Evolutionary conservation across 2,329 filamentous ascomycete species (phyloP).

Genomic region (Fusarium anthophilum): DNA sequence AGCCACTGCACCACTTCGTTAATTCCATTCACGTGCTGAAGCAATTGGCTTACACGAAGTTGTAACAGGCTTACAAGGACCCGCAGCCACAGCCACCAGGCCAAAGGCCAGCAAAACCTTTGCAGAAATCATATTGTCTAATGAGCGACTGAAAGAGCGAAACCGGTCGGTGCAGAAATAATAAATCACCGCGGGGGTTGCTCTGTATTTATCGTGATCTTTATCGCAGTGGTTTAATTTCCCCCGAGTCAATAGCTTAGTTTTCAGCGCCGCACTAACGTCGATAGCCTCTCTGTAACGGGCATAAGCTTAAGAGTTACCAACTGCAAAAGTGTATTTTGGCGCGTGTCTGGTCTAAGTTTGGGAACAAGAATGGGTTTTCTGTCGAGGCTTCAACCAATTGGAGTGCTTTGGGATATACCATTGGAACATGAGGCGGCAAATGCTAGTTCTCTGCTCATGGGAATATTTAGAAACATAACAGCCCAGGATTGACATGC

Average conservation of each 20-base stretch:
- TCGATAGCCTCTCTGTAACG: background rate
- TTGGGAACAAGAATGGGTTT: background rate
- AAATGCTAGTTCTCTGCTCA: background rate
- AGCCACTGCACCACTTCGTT: rapidly evolving
- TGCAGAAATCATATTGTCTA: background rate
- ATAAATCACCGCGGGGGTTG: background rate
- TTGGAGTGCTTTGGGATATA: background rate
- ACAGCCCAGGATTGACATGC: background rate
- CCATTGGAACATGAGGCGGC: rapidly evolving
- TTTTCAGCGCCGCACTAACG: background rate
- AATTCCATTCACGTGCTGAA: background rate
- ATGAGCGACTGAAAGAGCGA: background rate
- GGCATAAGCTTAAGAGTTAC: background rate
- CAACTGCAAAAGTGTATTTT: background rate
- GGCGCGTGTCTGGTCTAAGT: no score
- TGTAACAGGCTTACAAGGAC: background rate
- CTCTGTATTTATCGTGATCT: background rate
- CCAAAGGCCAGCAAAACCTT: background rate
- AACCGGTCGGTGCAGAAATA: background rate
- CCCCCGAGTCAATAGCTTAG: background rate
- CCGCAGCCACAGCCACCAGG: background rate
- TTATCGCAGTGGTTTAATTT: background rate
- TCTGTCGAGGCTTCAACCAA: background rate
- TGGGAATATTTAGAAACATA: rapidly evolving
- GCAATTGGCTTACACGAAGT: background rate